phyloP scores from a whole-genome alignment of 208 protist species.

The Leishmania arabica region DNA sequence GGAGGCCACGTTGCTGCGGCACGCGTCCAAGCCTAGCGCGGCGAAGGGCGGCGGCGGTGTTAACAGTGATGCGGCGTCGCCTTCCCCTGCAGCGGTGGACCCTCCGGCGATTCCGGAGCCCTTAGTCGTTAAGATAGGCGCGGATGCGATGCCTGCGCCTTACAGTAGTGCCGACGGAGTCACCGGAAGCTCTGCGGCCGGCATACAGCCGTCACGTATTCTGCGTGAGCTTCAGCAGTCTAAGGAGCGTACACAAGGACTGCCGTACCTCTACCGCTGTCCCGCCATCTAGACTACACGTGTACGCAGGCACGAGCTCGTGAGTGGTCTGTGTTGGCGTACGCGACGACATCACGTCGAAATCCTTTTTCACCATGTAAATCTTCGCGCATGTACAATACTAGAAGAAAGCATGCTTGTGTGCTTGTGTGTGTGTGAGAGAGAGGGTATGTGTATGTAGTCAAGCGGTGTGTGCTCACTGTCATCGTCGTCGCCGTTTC shows the following conservation, averaged over 20 bases:
- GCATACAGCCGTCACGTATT: conserved; percentile 26
- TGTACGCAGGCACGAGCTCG: background rate
- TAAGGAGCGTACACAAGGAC: conserved; percentile 84
- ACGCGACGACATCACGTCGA: background rate
- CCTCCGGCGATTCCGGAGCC: conserved; percentile 40
- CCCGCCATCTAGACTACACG: conserved; percentile 73
- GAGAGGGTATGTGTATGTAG: background rate
- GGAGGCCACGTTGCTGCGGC: conserved; percentile 37
- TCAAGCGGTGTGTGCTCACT: background rate
- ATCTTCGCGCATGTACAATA: conserved; percentile 11
- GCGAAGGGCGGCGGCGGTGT: background rate
- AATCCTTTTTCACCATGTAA: conserved; percentile 4
- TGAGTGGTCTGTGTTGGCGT: background rate
- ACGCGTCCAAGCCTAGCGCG: background rate
- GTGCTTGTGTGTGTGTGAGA: background rate
- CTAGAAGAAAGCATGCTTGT: background rate
- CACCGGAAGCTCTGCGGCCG: background rate
- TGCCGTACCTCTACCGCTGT: conserved; percentile 93
- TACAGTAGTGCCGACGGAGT: conserved; percentile 6
- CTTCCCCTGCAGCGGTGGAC: background rate
- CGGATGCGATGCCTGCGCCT: conserved; percentile 35
- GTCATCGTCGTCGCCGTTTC: background rate
- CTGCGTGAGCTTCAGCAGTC: conserved; percentile 81
- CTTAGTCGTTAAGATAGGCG: conserved; percentile 49
- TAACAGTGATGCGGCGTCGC: background rate